Percentiles rank a stretch among this genome's conserved stretches.
phyloP scores from a whole-genome alignment of 176 grass and related monocot genomes.

The Calamus simplicifolius region DNA sequence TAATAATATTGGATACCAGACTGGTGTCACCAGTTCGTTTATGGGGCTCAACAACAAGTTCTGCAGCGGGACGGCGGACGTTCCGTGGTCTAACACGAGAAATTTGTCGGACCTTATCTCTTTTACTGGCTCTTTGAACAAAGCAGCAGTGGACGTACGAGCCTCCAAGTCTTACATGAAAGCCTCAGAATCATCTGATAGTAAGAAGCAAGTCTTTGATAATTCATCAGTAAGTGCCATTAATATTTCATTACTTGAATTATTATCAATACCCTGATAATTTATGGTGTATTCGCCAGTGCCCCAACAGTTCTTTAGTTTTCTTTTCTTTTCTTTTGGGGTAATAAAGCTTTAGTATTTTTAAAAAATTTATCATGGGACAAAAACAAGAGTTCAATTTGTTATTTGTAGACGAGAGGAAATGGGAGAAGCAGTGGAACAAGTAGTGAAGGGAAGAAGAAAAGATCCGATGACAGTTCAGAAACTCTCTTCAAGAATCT shows the following conservation, averaged over 20 bases:
- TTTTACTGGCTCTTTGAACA: conserved; percentile 28
- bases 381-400: background rate
- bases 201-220: conserved; percentile 39
- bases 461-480: conserved; percentile 43
- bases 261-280: too few species aligned
- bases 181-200: conserved; percentile 25
- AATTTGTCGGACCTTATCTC: conserved; percentile 77
- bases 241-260: too few species aligned
- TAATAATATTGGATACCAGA: background rate
- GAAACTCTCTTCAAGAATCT: conserved; percentile 51
- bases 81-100: conserved; percentile 52
- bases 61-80: conserved; percentile 26
- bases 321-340: background rate
- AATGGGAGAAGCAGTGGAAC: conserved; percentile 34
- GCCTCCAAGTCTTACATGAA: conserved; percentile 20
- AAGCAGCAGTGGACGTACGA: background rate
- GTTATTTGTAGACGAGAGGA: conserved; percentile 31
- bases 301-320: background rate
- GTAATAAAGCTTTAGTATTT: too few species aligned
- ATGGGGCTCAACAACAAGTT: background rate
- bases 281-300: too few species aligned
- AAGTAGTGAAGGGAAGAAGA: conserved; percentile 59
- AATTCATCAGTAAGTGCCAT: conserved; percentile 37
- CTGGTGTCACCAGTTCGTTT: background rate
- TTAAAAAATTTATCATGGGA: background rate